Evolutionary conservation across 495 filamentous ascomycete genomes (phyloP).

Genomic region (Penicillium subrubescens): DNA sequence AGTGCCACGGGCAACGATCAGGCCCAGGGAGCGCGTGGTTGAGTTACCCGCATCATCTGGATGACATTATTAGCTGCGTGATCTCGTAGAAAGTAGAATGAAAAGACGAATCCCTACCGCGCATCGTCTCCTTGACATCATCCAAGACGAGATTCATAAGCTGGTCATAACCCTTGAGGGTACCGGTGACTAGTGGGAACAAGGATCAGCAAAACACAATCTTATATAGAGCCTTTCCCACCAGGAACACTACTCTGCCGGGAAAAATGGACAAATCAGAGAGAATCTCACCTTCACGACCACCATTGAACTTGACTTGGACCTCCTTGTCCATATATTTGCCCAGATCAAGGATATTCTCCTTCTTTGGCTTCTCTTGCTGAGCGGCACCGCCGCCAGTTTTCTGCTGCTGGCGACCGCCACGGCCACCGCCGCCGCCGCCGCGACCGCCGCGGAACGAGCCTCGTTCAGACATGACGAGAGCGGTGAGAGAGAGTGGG

Average conservation of each 20-base stretch:
- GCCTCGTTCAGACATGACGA: conserved; percentile 68
- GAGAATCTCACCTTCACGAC: conserved; percentile 75
- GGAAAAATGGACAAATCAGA: not conserved
- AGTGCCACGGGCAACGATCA: conserved; percentile 91
- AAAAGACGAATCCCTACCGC: conserved; percentile 58
- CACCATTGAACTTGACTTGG: conserved; percentile 93
- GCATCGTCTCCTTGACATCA: conserved; percentile 84
- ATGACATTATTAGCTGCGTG: conserved; percentile 15
- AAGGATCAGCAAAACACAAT: conserved; percentile 4
- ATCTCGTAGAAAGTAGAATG: not conserved
- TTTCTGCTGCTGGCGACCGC: conserved; percentile 42
- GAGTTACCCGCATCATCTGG: conserved; percentile 89
- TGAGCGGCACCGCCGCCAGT: conserved; percentile 54
- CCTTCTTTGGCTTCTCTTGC: conserved; percentile 87
- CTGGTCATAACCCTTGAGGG: conserved; percentile 92
- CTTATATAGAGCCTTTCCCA: not conserved
- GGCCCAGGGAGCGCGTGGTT: conserved; percentile 77
- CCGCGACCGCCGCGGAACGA: conserved; percentile 61
- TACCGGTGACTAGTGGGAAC: conserved; percentile 68
- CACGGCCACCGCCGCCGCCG: conserved; percentile 51
- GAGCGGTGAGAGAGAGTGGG: conserved; percentile 15
- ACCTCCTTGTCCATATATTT: conserved; percentile 98
- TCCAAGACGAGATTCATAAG: conserved; percentile 98
- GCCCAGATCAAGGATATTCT: conserved; percentile 92
- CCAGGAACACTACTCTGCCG: not conserved